These are phyloP conservation scores for Picochlorum sp. DNA, from an alignment of 139 green algal species.

Conservation along the genomic window DNA sequence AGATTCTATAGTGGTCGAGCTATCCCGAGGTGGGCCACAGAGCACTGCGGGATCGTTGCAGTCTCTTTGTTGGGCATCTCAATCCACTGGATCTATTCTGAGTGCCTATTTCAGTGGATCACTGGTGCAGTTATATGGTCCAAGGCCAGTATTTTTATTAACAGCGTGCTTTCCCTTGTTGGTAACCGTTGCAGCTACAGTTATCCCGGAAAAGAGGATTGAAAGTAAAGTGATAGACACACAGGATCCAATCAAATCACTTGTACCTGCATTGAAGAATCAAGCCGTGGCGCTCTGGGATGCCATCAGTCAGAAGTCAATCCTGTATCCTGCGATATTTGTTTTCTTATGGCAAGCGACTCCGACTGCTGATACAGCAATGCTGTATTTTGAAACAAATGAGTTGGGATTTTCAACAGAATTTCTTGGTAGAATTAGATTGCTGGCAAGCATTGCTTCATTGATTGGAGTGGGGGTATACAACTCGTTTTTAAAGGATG, in stretches of 20 bases:
- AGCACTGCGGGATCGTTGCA: constrained; percentile 74
- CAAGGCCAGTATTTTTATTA: constrained; percentile 51
- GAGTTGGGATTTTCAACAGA: constrained; percentile 63
- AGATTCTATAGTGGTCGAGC: constrained; percentile 93
- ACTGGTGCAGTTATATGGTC: constrained; percentile 35
- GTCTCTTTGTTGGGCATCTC: constrained; percentile 84
- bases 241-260: not conserved
- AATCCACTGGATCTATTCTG: constrained; percentile 68
- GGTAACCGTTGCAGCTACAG: constrained; percentile 36
- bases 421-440: constrained; percentile 85
- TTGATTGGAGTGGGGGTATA: constrained; percentile 71
- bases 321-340: constrained; percentile 65
- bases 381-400: constrained; percentile 80
- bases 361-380: constrained; percentile 54
- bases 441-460: constrained; percentile 66
- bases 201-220: constrained; percentile 48
- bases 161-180: constrained; percentile 67
- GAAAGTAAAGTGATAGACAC: not conserved
- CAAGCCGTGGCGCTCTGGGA: constrained; percentile 39
- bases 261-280: constrained; percentile 14
- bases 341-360: constrained; percentile 75
- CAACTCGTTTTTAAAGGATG: constrained; percentile 57
- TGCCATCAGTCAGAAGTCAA: constrained; percentile 41
- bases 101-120: constrained; percentile 68
- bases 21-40: constrained; percentile 47